These are phyloP conservation scores for Rhizomucor miehei DNA, from an alignment of 371 early-diverging fungal species.

Conservation along the genomic window DNA sequence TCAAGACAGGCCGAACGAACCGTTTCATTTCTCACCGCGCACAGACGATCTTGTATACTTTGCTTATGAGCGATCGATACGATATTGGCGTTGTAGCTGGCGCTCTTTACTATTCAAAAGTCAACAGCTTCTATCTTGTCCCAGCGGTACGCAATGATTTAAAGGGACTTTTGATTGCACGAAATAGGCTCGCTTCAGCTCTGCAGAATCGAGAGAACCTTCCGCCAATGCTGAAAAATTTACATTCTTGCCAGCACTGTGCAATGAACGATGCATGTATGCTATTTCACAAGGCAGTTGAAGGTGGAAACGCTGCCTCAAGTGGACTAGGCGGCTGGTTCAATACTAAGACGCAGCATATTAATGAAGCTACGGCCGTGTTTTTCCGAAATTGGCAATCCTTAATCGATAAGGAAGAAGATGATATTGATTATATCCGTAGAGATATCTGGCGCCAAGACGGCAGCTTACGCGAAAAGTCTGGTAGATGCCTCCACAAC, in stretches of 20 bases:
- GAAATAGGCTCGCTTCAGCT: slow-evolving; percentile 74
- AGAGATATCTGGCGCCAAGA: slow-evolving; percentile 81
- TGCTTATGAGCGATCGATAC: slow-evolving; percentile 86
- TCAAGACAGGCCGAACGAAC: slow-evolving; percentile 80
- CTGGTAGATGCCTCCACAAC: slow-evolving; percentile 17
- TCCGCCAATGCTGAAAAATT: slow-evolving; percentile 70
- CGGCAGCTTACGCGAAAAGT: slow-evolving; percentile 34
- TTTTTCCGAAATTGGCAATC: slow-evolving; percentile 84
- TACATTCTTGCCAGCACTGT: slow-evolving; percentile 73
- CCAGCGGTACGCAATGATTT: slow-evolving; percentile 65
- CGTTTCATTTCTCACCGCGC: slow-evolving; percentile 72
- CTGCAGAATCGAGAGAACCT: slow-evolving; percentile 32
- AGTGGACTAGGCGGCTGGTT: slow-evolving; percentile 61
- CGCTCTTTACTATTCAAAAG: slow-evolving; percentile 74
- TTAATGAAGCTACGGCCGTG: slow-evolving; percentile 50
- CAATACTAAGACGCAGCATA: slow-evolving; percentile 57
- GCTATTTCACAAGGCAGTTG: slow-evolving; percentile 70
- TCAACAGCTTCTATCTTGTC: slow-evolving; percentile 60
- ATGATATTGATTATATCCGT: slow-evolving; percentile 60
- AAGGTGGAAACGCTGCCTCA: slow-evolving; percentile 58
- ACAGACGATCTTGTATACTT: slow-evolving; percentile 83
- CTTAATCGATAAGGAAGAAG: slow-evolving; percentile 79
- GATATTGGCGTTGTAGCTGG: slow-evolving; percentile 68
- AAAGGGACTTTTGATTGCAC: slow-evolving; percentile 62
- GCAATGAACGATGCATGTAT: slow-evolving; percentile 63